Evolutionary conservation across 2,329 filamentous ascomycete species (phyloP).

Genomic region (Fusarium solani-melongenae): DNA sequence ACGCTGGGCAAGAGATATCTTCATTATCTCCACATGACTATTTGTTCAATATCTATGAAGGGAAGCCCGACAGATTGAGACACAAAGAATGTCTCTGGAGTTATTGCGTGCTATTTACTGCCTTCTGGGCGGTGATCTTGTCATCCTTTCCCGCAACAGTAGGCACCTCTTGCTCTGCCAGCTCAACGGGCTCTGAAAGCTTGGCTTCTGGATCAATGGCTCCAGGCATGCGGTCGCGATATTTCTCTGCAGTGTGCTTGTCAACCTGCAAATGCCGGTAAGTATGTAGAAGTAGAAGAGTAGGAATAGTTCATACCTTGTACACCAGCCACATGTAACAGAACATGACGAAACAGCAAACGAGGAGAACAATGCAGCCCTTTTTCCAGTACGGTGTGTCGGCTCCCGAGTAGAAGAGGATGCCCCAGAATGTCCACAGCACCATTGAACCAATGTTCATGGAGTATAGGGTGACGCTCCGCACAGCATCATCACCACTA

Average conservation of each 20-base stretch:
- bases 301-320: neutral
- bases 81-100: neutral
- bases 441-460: constrained; percentile 55
- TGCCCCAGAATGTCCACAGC: constrained; percentile 59
- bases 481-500: constrained; percentile 51
- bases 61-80: neutral
- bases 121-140: neutral
- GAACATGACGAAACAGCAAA: constrained; percentile 26
- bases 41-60: neutral
- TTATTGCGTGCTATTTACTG: neutral
- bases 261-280: neutral
- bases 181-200: neutral
- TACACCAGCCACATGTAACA: constrained; percentile 32
- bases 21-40: neutral
- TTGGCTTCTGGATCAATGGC: neutral
- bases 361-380: constrained; percentile 41
- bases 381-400: constrained; percentile 56
- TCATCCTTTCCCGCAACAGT: neutral
- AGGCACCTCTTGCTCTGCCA: neutral
- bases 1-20: neutral
- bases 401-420: constrained; percentile 53
- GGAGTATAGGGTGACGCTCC: constrained; percentile 52
- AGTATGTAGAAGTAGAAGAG: neutral
- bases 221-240: neutral
- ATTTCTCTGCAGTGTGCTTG: constrained; percentile 7